Evolutionary conservation across 768 basidiomycete genomes (phyloP), one percentile per base, ranked within the genome.

Genomic region (Leccinum broughii): DNA sequence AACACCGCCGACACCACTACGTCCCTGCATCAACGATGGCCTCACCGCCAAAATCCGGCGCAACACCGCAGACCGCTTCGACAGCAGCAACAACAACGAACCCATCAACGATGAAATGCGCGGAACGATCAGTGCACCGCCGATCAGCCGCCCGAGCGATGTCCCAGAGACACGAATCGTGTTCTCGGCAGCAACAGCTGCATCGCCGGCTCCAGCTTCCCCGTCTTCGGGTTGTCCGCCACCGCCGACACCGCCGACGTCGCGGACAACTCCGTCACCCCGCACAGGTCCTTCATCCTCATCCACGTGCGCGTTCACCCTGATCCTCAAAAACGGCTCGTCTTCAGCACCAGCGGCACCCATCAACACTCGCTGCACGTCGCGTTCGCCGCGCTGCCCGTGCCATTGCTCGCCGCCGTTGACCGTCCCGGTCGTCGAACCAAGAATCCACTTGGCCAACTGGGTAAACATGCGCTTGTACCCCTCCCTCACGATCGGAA

Each of bases 61-160:
- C 57, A 76, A 50, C 46, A 75, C 15, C 41, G 51, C 62, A 48
- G 71, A 75, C 7, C 34, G 61, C 44, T 71, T 77, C 24, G 90
- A 85, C 4, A 89, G 67, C 24, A 77, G 78, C 41, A 83, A 74
- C 3, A 92, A 78, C 14, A 89, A 62, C 10, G 75, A 67, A 1
- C 90, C 90, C 88, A 90, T 89, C 51, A 77, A 64, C 51, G 76
- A 84, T 22, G 90, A 81, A 63, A 92, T 83, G 8, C 81, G 80
- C 0, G 90, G 90, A 54, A 89, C 78, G 59, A 87, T 74, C 17
- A 92, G 74, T 1, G 90, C 88, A 4, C 90, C 89, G 22, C 86
- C 87, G 51, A 92, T 72, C 65, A 83, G 76, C 13, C 89, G 82
- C 1, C 89, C 90, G 4, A 90, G 67, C 0, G 87, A 85, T 17